Base-by-base conservation (phyloP, 2,329 filamentous ascomycete species). In the Xylariaceae sp. region DNA sequence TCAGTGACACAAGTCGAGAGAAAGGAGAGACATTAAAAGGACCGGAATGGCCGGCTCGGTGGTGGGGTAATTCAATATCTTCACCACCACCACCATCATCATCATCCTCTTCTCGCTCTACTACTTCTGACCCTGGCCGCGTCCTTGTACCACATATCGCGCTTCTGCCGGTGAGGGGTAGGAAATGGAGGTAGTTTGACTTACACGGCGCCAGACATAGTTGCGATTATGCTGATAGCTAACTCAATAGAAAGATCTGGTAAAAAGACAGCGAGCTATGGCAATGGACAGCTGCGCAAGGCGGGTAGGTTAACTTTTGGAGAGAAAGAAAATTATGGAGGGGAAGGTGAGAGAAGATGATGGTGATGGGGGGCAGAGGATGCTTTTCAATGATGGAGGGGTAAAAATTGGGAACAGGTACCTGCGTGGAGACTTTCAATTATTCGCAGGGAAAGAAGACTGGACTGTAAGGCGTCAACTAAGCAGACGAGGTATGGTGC, bases 181-280 rank as follows among this genome's bases (percentile, higher is more conserved):
- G 40, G 50, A 66, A 66, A 65, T 61, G 42, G 18, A 60, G 66
- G 53, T 65, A 61, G 66, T 62, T 53, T 60, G 60, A 86, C 84
- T 86, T 83, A 87, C 84, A 85, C 83, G 75, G 84, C 75, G 73
- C 81, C 81, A 80, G 82, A 85, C 82, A 85, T 85, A 75, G 75
- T 81, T 75, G 72, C 62, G 60, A 52, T 58, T 45, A 40, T 58
- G 49, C 32, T 50, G 36, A 53, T 53, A 47, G 43, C 46, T 55
- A 50, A 29, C 33, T 58, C 51, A 30, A 56, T 56, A 18, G 37
- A 43, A 35, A 35, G 26, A 41, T n/a, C n/a, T n/a, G n/a, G n/a
- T n/a, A 39, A n/a, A 20, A 10, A n/a, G 32, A 37, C 7, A 35
- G 26, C 42, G 27, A 46, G 50, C 33, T 57, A 41, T 46, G n/a